These are phyloP conservation scores for Skeletonema marinoi DNA, from an alignment of 108 stramenopile species.

Conservation along the genomic window DNA sequence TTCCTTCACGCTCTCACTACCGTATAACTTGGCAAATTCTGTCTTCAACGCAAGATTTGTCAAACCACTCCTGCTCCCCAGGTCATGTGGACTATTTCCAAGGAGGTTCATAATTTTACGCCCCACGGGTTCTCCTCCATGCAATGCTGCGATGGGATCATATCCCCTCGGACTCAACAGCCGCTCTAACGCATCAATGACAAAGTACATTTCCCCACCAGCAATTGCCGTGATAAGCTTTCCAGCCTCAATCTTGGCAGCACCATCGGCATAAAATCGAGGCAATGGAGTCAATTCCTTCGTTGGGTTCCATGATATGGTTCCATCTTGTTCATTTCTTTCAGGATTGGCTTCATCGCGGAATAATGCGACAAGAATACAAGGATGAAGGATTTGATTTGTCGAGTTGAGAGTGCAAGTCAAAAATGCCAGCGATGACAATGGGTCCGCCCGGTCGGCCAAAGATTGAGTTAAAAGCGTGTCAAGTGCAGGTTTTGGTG, in stretches of 20 bases:
- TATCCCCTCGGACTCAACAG: slow-evolving; percentile 45
- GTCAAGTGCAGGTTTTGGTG: slow-evolving; percentile 32
- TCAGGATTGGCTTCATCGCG: slow-evolving; percentile 20
- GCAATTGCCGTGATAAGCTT: slow-evolving; percentile 50
- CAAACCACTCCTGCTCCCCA: slow-evolving; percentile 48
- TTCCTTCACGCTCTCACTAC: background rate
- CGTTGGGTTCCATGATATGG: slow-evolving; percentile 45
- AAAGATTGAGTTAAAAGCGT: slow-evolving; percentile 42
- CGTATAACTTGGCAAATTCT: slow-evolving; percentile 30
- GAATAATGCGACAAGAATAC: slow-evolving; percentile 51
- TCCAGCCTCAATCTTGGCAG: slow-evolving; percentile 48
- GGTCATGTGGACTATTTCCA: slow-evolving; percentile 46
- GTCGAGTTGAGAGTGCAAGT: slow-evolving; percentile 53
- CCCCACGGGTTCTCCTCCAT: slow-evolving; percentile 54
- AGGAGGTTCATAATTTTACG: slow-evolving; percentile 39
- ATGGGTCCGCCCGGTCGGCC: slow-evolving; percentile 48
- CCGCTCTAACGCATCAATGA: slow-evolving; percentile 48
- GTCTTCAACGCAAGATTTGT: slow-evolving; percentile 24
- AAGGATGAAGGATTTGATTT: slow-evolving; percentile 57
- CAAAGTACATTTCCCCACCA: slow-evolving; percentile 57
- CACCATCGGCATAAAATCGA: slow-evolving; percentile 54
- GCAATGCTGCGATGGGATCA: slow-evolving; percentile 49
- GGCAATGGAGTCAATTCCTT: slow-evolving; percentile 39
- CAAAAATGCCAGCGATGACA: slow-evolving; percentile 46
- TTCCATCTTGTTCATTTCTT: slow-evolving; percentile 30